A percentile compares a stretch with the other conserved stretches of the same genome.
Evolutionary conservation across 768 basidiomycete species (phyloP).

Genomic region (Tylopilus sp.): DNA sequence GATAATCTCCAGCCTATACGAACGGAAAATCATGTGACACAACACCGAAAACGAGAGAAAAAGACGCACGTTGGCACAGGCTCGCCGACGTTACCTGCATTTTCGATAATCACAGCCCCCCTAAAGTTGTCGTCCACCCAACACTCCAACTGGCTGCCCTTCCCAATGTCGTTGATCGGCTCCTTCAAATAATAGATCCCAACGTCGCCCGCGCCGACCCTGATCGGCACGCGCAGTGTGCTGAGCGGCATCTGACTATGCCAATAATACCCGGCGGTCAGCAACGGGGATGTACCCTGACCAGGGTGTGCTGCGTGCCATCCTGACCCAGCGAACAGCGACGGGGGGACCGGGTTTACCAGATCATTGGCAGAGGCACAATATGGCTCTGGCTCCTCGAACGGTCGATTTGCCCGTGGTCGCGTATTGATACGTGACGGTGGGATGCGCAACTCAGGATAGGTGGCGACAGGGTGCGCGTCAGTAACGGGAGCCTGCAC

Average conservation of each 20-base stretch:
- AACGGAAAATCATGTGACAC: conserved; percentile 3
- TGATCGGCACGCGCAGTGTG: conserved; percentile 77
- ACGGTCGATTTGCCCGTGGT: conserved; percentile 50
- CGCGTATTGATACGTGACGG: conserved; percentile 66
- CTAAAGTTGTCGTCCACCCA: conserved; percentile 97
- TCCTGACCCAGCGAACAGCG: conserved; percentile 89
- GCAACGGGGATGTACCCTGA: conserved; percentile 40
- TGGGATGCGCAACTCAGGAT: conserved; percentile 52
- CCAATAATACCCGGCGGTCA: conserved; percentile 84
- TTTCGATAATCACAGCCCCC: conserved; percentile 75
- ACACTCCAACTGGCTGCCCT: conserved; percentile 76
- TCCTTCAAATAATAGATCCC: conserved; percentile 88
- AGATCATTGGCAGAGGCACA: conserved; percentile 97
- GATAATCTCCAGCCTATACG: conserved; percentile 71
- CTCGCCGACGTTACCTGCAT: conserved; percentile 63
- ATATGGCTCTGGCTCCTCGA: conserved; percentile 85
- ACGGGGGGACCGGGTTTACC: conserved; percentile 94
- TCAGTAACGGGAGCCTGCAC: conserved; percentile 9
- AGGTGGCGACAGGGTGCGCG: conserved; percentile 18
- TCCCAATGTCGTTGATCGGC: conserved; percentile 50
- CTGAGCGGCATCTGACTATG: conserved; percentile 84
- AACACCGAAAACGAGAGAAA: not conserved
- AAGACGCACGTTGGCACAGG: conserved; percentile 62
- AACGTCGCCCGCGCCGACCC: conserved; percentile 85
- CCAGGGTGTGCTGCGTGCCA: conserved; percentile 81